Conservation (phyloP, 805 yeast genomes). For the Ogataea nonfermentans region DNA sequence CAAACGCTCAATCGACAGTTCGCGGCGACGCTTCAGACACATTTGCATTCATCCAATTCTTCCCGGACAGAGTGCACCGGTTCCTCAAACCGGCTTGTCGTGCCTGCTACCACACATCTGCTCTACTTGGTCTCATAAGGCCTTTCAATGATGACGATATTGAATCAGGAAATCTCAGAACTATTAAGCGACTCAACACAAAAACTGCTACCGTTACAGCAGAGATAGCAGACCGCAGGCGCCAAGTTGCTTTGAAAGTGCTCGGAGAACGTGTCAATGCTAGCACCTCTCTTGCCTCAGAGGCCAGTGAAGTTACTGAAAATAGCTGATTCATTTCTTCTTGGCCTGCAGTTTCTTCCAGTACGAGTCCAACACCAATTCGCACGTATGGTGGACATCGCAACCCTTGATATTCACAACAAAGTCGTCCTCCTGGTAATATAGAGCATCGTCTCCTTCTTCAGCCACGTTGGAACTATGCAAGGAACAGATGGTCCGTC, state of each 20-base stretch:
- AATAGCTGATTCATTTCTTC: neutral
- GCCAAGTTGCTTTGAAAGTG: conserved; percentile 74
- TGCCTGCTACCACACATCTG: conserved; percentile 37
- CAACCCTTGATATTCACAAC: conserved; percentile 64
- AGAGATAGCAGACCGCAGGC: conserved; percentile 70
- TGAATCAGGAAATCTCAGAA: conserved; percentile 71
- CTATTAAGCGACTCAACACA: conserved; percentile 54
- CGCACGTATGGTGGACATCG: conserved; percentile 50
- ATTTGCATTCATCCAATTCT: conserved; percentile 77
- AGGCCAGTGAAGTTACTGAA: conserved; percentile 2
- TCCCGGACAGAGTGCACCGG: conserved; percentile 64
- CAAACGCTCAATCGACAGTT: conserved; percentile 32
- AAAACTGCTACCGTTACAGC: conserved; percentile 20
- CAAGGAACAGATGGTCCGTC: conserved; percentile 51
- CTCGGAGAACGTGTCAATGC: conserved; percentile 49
- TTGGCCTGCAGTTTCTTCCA: conserved; percentile 28
- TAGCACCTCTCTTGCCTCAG: neutral
- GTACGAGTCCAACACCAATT: conserved; percentile 41
- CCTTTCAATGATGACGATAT: conserved; percentile 68
- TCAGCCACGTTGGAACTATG: conserved; percentile 34
- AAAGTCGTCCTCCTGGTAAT: conserved; percentile 64
- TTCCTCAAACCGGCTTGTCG: conserved; percentile 51
- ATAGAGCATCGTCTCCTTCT: conserved; percentile 44
- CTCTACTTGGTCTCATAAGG: conserved; percentile 47
- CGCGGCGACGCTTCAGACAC: conserved; percentile 90